Evolutionary conservation across 2,329 filamentous ascomycete genomes (phyloP).

Genomic region (Clonostachys sp.): DNA sequence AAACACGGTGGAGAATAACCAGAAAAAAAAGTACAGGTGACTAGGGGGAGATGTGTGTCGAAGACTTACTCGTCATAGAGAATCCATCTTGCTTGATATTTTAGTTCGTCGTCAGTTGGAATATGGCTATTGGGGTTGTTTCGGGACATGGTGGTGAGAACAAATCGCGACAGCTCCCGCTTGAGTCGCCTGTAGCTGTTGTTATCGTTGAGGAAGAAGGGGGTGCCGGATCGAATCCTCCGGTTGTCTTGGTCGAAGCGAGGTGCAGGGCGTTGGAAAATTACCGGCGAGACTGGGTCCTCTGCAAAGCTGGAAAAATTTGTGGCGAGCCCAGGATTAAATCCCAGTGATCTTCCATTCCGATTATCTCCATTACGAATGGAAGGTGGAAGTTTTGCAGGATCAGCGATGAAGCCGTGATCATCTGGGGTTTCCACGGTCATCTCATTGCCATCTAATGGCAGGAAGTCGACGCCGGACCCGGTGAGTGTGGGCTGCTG

Average conservation of each 20-base stretch:
- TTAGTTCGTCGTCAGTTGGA: conserved; percentile 24
- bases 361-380: too few relatives aligned
- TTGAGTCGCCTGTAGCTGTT: conserved; percentile 11
- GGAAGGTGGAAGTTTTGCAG: too few relatives aligned
- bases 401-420: too few relatives aligned
- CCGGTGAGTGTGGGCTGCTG: too few relatives aligned
- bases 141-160: conserved; percentile 14
- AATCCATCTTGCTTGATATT: conserved; percentile 21
- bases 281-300: too few relatives aligned
- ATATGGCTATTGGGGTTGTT: conserved; percentile 13
- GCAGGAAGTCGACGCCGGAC: too few relatives aligned
- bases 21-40: background rate
- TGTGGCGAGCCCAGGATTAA: too few relatives aligned
- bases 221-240: background rate
- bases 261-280: conserved; percentile 8
- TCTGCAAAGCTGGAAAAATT: too few relatives aligned
- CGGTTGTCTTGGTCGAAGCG: background rate
- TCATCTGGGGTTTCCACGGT: too few relatives aligned
- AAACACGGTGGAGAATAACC: background rate
- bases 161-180: conserved; percentile 11
- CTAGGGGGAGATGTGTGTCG: too few relatives aligned
- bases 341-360: too few relatives aligned
- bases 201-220: conserved; percentile 8
- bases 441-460: too few relatives aligned
- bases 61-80: conserved; percentile 15